Base-by-base conservation (phyloP, 176 grass and related monocot genomes). In the Tuctoria greenei region DNA sequence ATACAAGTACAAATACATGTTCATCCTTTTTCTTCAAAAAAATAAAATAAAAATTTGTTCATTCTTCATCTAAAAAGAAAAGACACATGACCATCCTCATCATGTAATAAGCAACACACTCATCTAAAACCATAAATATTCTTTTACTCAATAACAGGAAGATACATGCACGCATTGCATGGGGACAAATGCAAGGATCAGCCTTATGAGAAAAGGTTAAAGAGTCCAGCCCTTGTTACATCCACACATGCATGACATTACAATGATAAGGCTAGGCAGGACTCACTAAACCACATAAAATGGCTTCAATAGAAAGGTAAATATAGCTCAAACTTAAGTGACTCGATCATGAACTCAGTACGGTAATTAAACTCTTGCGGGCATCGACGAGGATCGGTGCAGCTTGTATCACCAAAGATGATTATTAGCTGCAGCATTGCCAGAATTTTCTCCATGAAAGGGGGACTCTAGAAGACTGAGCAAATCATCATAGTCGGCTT, bases 111-210 rank as follows among this genome's bases (percentile, higher is more conserved):
- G 10, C 11, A 45, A 45, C 43, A 45, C 43, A 45, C 20, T 61
- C 6, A 3, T 74, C 61, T 42, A 10, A 60, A 28, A 43, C 26
- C 10, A 20, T 54, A 58, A 54, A 6, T 4, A 34, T 43, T 1
- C 65, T 18, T 79, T 31, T 41, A n/a, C 58, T 23, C 1, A 69
- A 15, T 34, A 59, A 23, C n/a, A 68, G 23, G 28, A 56, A 58
- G 38, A 59, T 17, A 36, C 39, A 44, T 68, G 31, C 2, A 31
- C 3, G 42, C 66, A 70, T 38, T 71, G 21, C 66, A 61, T 16
- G n/a, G n/a, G 31, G 77, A 80, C 24, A 10, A 71, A 31, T 3
- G 31, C 31, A 71, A 80, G 40, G 20, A 61, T n/a, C n/a, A n/a
- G n/a, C n/a, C n/a, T n/a, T n/a, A n/a, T n/a, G n/a, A n/a, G n/a